Percentiles rank a stretch among this genome's conserved stretches.
These are phyloP conservation scores for Melaleuca alternifolia DNA, from an alignment of 345 rosid species.

Conservation along the genomic window DNA sequence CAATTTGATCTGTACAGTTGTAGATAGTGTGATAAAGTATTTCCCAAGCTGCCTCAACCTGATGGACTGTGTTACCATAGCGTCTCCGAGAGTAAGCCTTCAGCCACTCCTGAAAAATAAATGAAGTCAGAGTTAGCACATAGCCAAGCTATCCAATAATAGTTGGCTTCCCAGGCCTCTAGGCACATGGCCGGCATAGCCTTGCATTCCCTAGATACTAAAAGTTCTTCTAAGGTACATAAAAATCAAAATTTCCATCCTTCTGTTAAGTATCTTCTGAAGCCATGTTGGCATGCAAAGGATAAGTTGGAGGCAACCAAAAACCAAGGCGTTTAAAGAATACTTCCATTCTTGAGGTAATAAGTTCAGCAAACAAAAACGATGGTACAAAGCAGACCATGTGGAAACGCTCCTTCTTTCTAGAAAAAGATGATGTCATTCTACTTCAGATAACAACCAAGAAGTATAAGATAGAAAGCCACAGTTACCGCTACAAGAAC, in stretches of 20 bases:
- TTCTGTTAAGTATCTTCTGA: not conserved
- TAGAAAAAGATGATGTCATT: not conserved
- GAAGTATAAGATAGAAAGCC: not conserved
- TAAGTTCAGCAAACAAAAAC: not conserved
- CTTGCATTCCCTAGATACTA: not conserved
- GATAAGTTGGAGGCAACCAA: not conserved
- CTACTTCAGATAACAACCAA: not conserved
- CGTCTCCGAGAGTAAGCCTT: constrained; percentile 67
- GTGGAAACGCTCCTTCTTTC: not conserved
- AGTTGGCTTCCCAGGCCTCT: not conserved
- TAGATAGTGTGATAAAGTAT: constrained; percentile 73
- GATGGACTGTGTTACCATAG: constrained; percentile 60
- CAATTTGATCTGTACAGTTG: constrained; percentile 72
- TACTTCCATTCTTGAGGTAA: not conserved
- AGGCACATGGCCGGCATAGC: not conserved
- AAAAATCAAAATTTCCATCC: too few relatives aligned
- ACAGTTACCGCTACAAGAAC: constrained; percentile 52
- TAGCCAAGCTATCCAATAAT: not conserved
- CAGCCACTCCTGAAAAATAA: constrained; percentile 61
- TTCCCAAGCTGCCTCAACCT: constrained; percentile 66
- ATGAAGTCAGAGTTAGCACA: not conserved
- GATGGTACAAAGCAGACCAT: not conserved
- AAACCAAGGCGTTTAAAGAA: not conserved
- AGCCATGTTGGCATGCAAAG: not conserved
- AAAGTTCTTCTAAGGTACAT: too few relatives aligned